These are phyloP conservation scores for Picocystis sp. DNA, from an alignment of 163 green algal species.

Conservation along the genomic window DNA sequence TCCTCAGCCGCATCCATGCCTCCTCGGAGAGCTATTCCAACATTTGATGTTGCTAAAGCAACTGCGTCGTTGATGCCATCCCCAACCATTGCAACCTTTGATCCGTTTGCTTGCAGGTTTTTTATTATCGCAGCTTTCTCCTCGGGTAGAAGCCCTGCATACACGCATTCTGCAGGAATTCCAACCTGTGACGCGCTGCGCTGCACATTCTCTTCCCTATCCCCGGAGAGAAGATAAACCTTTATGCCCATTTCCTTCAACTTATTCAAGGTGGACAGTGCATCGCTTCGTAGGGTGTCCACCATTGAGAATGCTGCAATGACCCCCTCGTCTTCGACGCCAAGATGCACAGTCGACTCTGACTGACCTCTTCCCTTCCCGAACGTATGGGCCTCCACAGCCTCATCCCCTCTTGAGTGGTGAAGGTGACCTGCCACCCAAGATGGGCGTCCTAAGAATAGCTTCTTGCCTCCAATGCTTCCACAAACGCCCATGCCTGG, in stretches of 20 bases:
- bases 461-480: not conserved
- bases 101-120: conserved; percentile 10
- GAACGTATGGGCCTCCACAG: not conserved
- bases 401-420: not conserved
- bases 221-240: conserved; percentile 58
- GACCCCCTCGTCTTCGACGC: conserved; percentile 31
- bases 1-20: conserved; percentile 52
- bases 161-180: conserved; percentile 17
- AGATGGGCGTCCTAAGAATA: conserved; percentile 11
- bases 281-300: conserved; percentile 54
- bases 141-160: too few species aligned
- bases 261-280: conserved; percentile 26
- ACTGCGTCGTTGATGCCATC: conserved; percentile 92
- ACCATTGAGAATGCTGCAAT: conserved; percentile 39
- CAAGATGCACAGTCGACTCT: conserved; percentile 29
- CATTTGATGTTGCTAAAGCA: conserved; percentile 60
- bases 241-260: conserved; percentile 22
- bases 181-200: conserved; percentile 37
- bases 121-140: too few species aligned
- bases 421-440: conserved; percentile 18
- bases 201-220: conserved; percentile 30
- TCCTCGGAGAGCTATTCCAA: conserved; percentile 72
- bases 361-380: not conserved
- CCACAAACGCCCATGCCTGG: conserved; percentile 32
- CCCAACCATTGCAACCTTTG: conserved; percentile 40